phyloP scores from a whole-genome alignment of 306 rosid species.

The Nissolia schottii region DNA sequence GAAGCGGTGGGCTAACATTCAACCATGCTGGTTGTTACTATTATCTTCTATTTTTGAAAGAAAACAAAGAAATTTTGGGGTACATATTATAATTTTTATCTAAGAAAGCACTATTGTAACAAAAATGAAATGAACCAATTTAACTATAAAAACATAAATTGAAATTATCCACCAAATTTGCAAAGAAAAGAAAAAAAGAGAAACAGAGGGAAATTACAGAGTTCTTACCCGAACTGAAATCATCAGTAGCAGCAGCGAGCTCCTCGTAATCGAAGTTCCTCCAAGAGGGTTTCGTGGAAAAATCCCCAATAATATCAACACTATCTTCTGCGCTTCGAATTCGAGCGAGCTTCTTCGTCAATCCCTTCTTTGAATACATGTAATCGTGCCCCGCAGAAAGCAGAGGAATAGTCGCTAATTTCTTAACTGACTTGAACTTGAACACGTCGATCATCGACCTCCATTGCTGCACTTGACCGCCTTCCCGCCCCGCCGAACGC shows the following conservation, averaged over 20 bases:
- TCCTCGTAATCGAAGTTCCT: conserved; percentile 66
- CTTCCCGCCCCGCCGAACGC: not conserved
- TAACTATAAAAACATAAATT: not conserved
- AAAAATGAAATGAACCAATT: not conserved
- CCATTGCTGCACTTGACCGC: conserved; percentile 41
- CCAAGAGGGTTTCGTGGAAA: conserved; percentile 73
- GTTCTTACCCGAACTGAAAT: conserved; percentile 58
- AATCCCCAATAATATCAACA: conserved; percentile 25
- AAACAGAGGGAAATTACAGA: not conserved
- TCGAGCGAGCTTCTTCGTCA: conserved; percentile 54
- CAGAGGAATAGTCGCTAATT: conserved; percentile 54
- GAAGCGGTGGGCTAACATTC: too few relatives aligned
- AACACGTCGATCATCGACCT: conserved; percentile 53
- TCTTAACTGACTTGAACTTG: conserved; percentile 50
- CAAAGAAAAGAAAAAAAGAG: not conserved
- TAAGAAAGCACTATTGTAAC: not conserved
- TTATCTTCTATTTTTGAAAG: too few relatives aligned
- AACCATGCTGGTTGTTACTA: too few relatives aligned
- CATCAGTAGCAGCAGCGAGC: conserved; percentile 61
- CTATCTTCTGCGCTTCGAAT: conserved; percentile 57
- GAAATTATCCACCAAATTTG: not conserved
- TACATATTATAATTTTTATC: not conserved
- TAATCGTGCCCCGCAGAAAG: conserved; percentile 44
- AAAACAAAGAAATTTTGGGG: too few relatives aligned
- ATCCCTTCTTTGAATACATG: conserved; percentile 37